Evolutionary conservation across 176 grass and related monocot genomes (phyloP).

Genomic region (Carex scoparia): DNA sequence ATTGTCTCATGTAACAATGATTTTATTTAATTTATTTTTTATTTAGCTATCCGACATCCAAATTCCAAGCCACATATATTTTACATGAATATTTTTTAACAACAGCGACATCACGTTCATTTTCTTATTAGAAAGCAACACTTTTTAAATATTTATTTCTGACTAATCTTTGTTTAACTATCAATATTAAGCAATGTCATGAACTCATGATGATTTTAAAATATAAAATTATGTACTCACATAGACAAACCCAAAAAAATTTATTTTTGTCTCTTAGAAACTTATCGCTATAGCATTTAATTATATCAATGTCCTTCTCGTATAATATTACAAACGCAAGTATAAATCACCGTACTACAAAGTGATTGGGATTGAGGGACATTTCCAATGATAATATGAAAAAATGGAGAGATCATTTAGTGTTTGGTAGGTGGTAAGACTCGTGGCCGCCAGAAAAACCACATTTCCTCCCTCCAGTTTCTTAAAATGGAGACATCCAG

Average conservation of each 20-base stretch:
- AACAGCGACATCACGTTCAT: neutral
- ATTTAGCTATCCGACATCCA: neutral
- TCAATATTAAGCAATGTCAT: neutral
- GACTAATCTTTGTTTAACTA: neutral
- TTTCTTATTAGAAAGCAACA: neutral
- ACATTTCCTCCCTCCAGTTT: neutral
- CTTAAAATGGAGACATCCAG: neutral
- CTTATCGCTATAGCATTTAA: neutral
- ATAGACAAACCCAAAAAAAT: neutral
- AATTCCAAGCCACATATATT: neutral
- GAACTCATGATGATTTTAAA: neutral
- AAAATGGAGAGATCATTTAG: neutral
- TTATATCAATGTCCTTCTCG: neutral
- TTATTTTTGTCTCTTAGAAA: too few relatives aligned
- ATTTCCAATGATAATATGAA: neutral
- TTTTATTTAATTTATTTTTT: neutral
- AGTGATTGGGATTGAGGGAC: neutral
- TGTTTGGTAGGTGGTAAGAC: neutral
- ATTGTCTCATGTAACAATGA: neutral
- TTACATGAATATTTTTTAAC: neutral
- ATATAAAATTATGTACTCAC: neutral
- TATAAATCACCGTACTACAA: neutral
- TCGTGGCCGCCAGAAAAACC: constrained; percentile 1
- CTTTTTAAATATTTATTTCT: neutral
- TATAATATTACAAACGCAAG: neutral